A percentile compares a stretch with the other conserved stretches of the same genome.
phyloP scores from a whole-genome alignment of 352 stramenopile species.

The Pythium periplocum region DNA sequence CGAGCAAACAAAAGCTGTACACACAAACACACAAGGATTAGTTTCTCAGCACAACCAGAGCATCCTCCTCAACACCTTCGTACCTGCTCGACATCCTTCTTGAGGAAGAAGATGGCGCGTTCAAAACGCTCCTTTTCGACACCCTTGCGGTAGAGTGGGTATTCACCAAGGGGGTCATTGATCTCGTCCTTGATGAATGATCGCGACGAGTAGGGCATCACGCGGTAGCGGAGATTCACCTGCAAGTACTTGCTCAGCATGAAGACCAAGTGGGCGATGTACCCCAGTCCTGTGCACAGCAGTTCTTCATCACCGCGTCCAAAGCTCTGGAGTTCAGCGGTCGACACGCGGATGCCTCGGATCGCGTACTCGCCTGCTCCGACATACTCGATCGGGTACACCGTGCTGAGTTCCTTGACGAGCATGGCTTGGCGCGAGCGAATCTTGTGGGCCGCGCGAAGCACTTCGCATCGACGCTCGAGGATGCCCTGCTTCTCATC shows the following conservation, averaged over 20 bases:
- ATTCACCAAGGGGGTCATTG: conserved; percentile 74
- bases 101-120: conserved; percentile 68
- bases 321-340: conserved; percentile 53
- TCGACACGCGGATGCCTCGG: conserved; percentile 70
- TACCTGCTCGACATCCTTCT: conserved; percentile 84
- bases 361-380: conserved; percentile 78
- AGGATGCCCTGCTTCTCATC: conserved; percentile 76
- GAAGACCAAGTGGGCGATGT: conserved; percentile 84
- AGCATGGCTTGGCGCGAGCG: conserved; percentile 74
- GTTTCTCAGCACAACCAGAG: not conserved
- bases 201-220: conserved; percentile 73
- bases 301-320: conserved; percentile 68
- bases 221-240: conserved; percentile 78
- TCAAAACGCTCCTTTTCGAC: conserved; percentile 75
- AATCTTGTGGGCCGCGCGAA: conserved; percentile 80
- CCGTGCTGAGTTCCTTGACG: conserved; percentile 61
- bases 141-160: conserved; percentile 78
- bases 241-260: conserved; percentile 88
- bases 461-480: conserved; percentile 64
- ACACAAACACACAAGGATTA: conserved; percentile 2
- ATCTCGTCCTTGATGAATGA: conserved; percentile 85
- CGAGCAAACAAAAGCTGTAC: conserved; percentile 67
- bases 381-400: conserved; percentile 85
- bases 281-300: conserved; percentile 79
- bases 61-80: not conserved